These are phyloP conservation scores for Zopfochytrium polystomum DNA, from an alignment of 371 early-diverging fungal genomes.

Conservation along the genomic window DNA sequence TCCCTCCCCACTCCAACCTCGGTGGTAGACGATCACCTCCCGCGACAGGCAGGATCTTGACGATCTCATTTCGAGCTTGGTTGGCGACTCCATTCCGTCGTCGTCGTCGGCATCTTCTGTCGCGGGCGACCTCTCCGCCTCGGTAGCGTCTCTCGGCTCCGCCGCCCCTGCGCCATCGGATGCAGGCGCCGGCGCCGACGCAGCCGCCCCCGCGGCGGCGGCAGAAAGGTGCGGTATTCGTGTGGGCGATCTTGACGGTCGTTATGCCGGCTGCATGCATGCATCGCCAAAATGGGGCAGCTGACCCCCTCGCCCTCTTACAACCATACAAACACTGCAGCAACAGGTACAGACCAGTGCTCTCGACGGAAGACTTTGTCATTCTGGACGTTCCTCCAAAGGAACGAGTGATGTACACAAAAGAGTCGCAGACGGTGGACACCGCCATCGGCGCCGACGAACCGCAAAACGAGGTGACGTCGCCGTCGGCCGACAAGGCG, in stretches of 20 bases:
- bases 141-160: too few species aligned
- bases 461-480: conserved; percentile 33
- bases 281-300: not conserved
- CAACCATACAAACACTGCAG: not conserved
- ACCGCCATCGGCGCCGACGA: conserved; percentile 21
- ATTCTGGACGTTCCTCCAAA: conserved; percentile 82
- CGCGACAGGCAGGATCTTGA: not conserved
- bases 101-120: too few species aligned
- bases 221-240: conserved; percentile 10
- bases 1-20: not conserved
- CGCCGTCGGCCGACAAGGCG: conserved; percentile 29
- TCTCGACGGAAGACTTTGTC: conserved; percentile 56
- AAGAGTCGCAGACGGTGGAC: conserved; percentile 83
- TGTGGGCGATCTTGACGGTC: conserved; percentile 6
- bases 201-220: not conserved
- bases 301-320: not conserved
- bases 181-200: too few species aligned
- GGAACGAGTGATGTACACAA: conserved; percentile 87
- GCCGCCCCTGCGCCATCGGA: too few species aligned
- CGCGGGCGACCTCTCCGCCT: too few species aligned
- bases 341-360: not conserved
- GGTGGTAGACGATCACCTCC: not conserved
- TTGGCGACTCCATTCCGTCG: too few species aligned
- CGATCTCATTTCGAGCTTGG: too few species aligned
- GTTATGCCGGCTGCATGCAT: not conserved